Base-by-base conservation (phyloP, 2,329 filamentous ascomycete species). In the Fusarium abutilonis region DNA sequence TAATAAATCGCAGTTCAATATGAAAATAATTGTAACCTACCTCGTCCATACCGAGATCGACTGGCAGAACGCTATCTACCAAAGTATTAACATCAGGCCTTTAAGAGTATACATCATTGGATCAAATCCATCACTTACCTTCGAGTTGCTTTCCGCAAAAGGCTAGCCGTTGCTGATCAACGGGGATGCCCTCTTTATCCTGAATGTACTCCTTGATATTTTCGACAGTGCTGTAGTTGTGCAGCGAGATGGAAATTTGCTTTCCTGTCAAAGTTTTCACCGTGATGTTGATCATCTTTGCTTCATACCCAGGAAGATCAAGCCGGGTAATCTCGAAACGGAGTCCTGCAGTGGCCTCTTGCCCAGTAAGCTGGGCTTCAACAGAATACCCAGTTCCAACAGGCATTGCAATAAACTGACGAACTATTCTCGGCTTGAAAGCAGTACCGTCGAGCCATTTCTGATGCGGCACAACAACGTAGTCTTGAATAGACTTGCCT, bases 321-420 rank as follows among this genome's bases (percentile, higher is more conserved):
- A 50, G 44, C 0, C 35, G 29, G 1, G 17, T 44, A 4, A 60
- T 42, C 4, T 61, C 48, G 6, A 60, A 60, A 2, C 50, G 48
- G 3, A 60, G 14, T 0, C 48, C 48, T 0, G 13, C 44, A 9
- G 44, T 34, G 0, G 9, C n/a, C 2, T 60, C 57, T 4, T 43
- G 7, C 2, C 40, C 31, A 1, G 21, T 54, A 9, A 46, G 28
- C 4, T 54, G 54, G 7, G 28, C 9, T 2, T 54, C 54, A 1
- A 54, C 4, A 0, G 53, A 60, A 1, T 34, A 17, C 0, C 40
- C 48, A 7, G 34, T 29, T 4, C 43, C 39, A 1, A 11, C 15
- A 0, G 53, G 43, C 42, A 48, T 36, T 4, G 46, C 42, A 0
- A 60, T 42, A 2, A 60, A 52, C 15, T 60, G 56, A 0, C 46